Evolutionary conservation across 2,329 filamentous ascomycete species (phyloP).

Genomic region (Ceratocystis alfenasii): DNA sequence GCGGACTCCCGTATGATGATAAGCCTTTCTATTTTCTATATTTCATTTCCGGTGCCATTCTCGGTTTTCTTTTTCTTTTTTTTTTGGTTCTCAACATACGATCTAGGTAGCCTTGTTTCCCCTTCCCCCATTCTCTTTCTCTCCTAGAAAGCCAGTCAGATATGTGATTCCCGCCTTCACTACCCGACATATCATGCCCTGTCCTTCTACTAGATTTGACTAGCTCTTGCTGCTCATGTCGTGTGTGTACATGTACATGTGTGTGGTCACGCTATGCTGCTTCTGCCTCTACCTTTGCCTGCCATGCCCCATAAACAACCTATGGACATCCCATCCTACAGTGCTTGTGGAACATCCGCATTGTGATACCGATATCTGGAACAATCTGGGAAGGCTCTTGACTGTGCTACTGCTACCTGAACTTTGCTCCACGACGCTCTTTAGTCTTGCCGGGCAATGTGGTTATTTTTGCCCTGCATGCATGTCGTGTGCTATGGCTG

Average conservation of each 20-base stretch:
- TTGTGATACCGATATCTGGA: background rate
- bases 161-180: background rate
- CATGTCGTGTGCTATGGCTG: slow-evolving; percentile 9
- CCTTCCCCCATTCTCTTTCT: background rate
- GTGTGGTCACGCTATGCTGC: background rate
- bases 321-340: background rate
- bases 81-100: slow-evolving; percentile 1
- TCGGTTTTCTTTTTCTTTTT: background rate
- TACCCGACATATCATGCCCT: background rate
- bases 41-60: background rate
- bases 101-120: slow-evolving; percentile 19
- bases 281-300: background rate
- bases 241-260: background rate
- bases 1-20: background rate
- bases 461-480: background rate
- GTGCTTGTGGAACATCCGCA: slow-evolving; percentile 4
- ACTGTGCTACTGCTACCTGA: background rate
- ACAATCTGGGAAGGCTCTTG: background rate
- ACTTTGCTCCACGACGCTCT: background rate
- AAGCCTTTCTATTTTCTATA: background rate
- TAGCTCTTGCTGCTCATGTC: slow-evolving; percentile 1
- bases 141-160: background rate
- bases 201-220: slow-evolving; percentile 7
- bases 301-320: background rate
- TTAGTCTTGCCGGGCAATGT: background rate